Base-by-base conservation (phyloP, 768 basidiomycete species). In the Macrocybe gigantea region DNA sequence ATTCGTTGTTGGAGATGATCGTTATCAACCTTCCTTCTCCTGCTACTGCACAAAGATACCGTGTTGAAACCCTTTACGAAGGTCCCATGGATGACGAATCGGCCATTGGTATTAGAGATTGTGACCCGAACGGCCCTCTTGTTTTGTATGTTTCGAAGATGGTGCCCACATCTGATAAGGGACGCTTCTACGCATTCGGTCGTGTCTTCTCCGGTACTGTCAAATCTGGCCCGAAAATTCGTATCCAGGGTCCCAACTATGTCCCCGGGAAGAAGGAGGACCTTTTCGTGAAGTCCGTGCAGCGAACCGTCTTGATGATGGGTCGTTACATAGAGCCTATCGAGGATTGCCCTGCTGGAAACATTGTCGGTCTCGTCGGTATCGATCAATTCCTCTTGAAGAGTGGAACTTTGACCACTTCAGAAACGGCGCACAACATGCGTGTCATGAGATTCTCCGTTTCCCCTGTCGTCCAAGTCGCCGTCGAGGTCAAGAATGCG, bases 1-100 rank as follows among this genome's bases (percentile, higher is more conserved):
- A 99, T 71, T 87, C 94, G 40, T 85, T 99, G 59, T 68, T 99
- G 73, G 96, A 98, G 80, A 99, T 99, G 96, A 97, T 97, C 70
- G 93, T 97, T 78, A 91, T 99, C 71, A 92, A 97, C 75, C 84
- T 99, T 55, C 95, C 96, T 39, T 99, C 96, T 15, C 95, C 94
- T 49, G 84, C 83, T 49, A 98, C 95, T 53, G 96, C 96, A 53
- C 96, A 99, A 72, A 82, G 87, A 47, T 98, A 98, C 73, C 94
- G 96, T 80, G 94, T 96, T 48, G 93, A 98, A 79, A 98, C 96
- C 57, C 85, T 99, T 53, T 98, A 99, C 70, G 96, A 99, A 66
- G 96, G 96, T 66, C 96, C 96, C 60, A 93, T 97, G 93, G 96
- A 99, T 72, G 96, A 99, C 64, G 96, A 99, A 72, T 96, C 92